A percentile compares a stretch with the other conserved stretches of the same genome.
phyloP scores from a whole-genome alignment of 2,329 filamentous ascomycete genomes.

The Colletotrichum echinochloae region DNA sequence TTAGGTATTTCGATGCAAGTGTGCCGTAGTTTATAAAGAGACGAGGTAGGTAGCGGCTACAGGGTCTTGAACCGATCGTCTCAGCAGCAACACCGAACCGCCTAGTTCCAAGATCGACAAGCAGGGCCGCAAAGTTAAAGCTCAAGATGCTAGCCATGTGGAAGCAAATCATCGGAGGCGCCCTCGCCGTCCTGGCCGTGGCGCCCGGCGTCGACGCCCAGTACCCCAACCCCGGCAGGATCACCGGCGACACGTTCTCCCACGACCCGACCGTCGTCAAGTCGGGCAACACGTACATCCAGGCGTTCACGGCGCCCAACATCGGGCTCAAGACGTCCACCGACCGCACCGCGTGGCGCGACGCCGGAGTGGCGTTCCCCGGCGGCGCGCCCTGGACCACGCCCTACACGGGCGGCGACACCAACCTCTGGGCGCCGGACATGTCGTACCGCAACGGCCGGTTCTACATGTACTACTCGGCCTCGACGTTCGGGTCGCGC shows the following conservation, averaged over 20 bases:
- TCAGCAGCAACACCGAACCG: background rate
- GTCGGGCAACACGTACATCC: conserved; percentile 46
- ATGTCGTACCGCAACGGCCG: conserved; percentile 53
- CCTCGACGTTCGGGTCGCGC: conserved; percentile 46
- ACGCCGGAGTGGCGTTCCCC: conserved; percentile 48
- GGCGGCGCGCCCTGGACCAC: conserved; percentile 49
- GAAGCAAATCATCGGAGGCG: conserved; percentile 43
- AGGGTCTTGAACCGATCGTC: background rate
- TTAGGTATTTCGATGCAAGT: background rate
- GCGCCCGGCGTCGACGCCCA: conserved; percentile 25
- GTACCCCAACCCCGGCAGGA: conserved; percentile 43
- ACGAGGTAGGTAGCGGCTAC: background rate
- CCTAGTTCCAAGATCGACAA: background rate
- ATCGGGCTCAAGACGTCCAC: conserved; percentile 49
- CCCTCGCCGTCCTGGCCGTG: conserved; percentile 43
- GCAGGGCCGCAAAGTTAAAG: background rate
- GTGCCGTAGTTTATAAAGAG: background rate
- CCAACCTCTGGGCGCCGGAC: conserved; percentile 65
- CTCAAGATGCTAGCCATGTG: conserved; percentile 39
- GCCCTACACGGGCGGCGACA: conserved; percentile 46
- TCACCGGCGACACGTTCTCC: conserved; percentile 45
- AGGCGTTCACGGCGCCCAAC: conserved; percentile 46
- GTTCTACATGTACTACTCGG: conserved; percentile 51
- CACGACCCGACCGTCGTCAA: conserved; percentile 49
- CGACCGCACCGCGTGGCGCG: conserved; percentile 48